phyloP scores from a whole-genome alignment of 371 early-diverging fungal species.

The Saksenaea oblongispora region DNA sequence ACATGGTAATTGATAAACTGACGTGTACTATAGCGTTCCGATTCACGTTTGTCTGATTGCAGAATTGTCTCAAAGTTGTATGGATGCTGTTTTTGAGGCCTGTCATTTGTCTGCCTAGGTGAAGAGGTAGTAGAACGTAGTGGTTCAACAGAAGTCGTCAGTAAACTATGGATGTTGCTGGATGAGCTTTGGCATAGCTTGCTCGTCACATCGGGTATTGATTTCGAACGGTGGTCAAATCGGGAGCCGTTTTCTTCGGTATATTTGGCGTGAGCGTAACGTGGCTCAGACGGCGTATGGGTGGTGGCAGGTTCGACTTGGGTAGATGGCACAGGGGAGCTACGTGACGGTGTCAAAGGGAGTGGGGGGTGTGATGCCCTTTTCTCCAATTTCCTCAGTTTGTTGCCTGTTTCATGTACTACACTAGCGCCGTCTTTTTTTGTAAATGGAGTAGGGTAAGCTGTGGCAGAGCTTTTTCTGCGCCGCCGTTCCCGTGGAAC shows the following conservation, averaged over 20 bases:
- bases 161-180: constrained; percentile 25
- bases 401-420: background rate
- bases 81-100: constrained; percentile 5
- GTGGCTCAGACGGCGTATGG: background rate
- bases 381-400: background rate
- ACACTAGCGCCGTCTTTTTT: background rate
- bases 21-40: constrained; percentile 1
- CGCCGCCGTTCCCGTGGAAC: background rate
- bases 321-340: background rate
- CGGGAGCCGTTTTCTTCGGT: constrained; percentile 10
- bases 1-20: constrained; percentile 21
- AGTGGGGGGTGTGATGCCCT: background rate
- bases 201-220: background rate
- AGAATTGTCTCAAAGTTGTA: constrained; percentile 23
- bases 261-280: background rate
- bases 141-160: constrained; percentile 27
- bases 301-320: background rate
- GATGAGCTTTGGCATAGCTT: constrained; percentile 14
- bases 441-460: background rate
- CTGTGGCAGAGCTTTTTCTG: background rate
- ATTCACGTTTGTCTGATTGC: constrained; percentile 7
- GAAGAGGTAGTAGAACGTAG: constrained; percentile 1
- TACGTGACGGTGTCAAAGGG: background rate
- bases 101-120: background rate
- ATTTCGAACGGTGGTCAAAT: constrained; percentile 1